Conservation (phyloP, 1,284 basidiomycete genomes). For the Naganishia liquefaciens region DNA sequence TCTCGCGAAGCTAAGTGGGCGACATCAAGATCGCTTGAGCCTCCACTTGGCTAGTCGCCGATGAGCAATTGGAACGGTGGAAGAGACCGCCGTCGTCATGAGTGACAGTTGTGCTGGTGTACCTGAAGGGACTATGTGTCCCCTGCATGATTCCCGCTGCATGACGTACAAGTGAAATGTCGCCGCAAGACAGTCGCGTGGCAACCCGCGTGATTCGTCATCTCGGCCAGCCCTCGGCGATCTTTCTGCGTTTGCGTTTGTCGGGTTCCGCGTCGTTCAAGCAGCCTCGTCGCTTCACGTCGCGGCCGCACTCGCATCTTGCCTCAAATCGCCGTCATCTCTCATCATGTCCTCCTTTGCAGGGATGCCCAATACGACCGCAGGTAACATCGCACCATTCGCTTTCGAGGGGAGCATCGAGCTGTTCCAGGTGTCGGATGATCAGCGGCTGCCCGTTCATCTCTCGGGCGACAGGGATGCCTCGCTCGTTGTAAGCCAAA, state of each 20-base stretch:
- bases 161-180: too few relatives aligned
- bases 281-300: too few relatives aligned
- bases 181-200: neutral
- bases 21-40: too few relatives aligned
- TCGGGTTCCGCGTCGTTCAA: neutral
- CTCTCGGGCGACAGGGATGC: slow-evolving; percentile 20
- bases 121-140: too few relatives aligned
- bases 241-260: neutral
- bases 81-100: too few relatives aligned
- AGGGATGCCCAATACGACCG: slow-evolving; percentile 21
- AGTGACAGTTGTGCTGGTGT: too few relatives aligned
- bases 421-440: slow-evolving; percentile 18
- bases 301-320: too few relatives aligned
- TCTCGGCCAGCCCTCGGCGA: neutral
- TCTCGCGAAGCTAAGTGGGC: too few relatives aligned
- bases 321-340: too few relatives aligned
- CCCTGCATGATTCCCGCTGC: too few relatives aligned
- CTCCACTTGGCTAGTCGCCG: too few relatives aligned
- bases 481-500: slow-evolving; percentile 7
- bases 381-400: neutral
- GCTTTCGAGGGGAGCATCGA: slow-evolving; percentile 15
- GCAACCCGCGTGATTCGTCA: neutral
- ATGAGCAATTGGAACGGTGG: too few relatives aligned
- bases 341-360: slow-evolving; percentile 5
- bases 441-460: slow-evolving; percentile 15